Conservation (phyloP, 148 eudicot species). For the Rhododendron simsii region DNA sequence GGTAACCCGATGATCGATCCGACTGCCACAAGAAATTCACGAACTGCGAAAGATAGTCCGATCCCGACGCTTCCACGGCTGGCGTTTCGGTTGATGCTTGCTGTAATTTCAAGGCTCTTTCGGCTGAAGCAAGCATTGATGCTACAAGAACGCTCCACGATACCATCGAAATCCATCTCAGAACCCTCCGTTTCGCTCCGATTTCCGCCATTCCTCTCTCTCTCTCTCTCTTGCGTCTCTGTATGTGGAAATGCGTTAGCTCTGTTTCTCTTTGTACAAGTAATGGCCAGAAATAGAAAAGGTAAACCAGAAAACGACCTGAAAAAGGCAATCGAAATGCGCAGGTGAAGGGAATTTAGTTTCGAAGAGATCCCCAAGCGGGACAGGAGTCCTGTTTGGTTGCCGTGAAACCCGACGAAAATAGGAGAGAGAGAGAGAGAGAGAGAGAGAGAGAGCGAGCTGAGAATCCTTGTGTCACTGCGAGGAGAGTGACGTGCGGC, state of each 20-base stretch:
- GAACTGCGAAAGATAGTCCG: slow-evolving; percentile 14
- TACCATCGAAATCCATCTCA: slow-evolving; percentile 33
- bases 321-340: neutral
- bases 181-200: slow-evolving; percentile 34
- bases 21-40: slow-evolving; percentile 57
- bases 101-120: slow-evolving; percentile 34
- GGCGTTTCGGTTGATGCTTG: neutral
- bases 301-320: neutral
- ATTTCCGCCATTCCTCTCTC: slow-evolving; percentile 8
- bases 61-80: slow-evolving; percentile 6
- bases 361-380: neutral
- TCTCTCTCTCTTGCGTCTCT: neutral
- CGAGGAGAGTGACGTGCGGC: no score
- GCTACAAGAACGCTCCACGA: slow-evolving; percentile 43
- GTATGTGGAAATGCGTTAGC: neutral
- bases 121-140: slow-evolving; percentile 58
- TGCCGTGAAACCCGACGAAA: neutral
- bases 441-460: no score
- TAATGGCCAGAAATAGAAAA: neutral
- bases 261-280: neutral
- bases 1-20: slow-evolving; percentile 57
- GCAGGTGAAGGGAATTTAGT: neutral
- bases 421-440: neutral
- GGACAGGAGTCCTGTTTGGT: neutral
- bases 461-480: no score